phyloP scores from a whole-genome alignment of 768 basidiomycete species.

The Hygrophorus pudorinus region DNA sequence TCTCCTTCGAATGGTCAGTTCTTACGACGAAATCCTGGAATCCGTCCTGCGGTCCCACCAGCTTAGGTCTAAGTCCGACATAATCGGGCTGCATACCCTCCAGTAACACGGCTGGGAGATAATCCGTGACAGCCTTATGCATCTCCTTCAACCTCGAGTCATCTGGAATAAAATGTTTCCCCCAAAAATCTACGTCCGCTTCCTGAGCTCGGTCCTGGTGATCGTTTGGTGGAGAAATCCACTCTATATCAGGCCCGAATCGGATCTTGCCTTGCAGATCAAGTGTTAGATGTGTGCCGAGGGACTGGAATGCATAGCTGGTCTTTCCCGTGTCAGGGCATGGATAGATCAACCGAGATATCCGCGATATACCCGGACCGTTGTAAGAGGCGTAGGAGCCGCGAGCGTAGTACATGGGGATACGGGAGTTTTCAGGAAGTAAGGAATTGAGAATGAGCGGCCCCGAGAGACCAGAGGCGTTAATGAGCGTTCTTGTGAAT shows the following conservation, averaged over 20 bases:
- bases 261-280: constrained; percentile 76
- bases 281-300: constrained; percentile 89
- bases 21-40: constrained; percentile 83
- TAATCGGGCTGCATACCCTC: constrained; percentile 73
- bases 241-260: constrained; percentile 92
- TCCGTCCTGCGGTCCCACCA: constrained; percentile 60
- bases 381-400: constrained; percentile 86
- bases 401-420: constrained; percentile 72
- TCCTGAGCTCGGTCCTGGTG: constrained; percentile 21
- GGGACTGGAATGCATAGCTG: constrained; percentile 62
- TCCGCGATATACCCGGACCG: constrained; percentile 59
- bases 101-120: constrained; percentile 53
- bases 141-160: constrained; percentile 55
- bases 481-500: constrained; percentile 68
- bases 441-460: constrained; percentile 64
- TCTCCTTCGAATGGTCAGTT: constrained; percentile 42
- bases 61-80: constrained; percentile 79
- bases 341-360: constrained; percentile 83
- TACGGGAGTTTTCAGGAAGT: constrained; percentile 40
- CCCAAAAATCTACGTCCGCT: constrained; percentile 63
- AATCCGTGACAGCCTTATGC: constrained; percentile 59
- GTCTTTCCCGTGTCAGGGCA: constrained; percentile 61
- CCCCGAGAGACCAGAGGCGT: constrained; percentile 70
- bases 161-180: constrained; percentile 48
- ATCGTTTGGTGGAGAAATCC: constrained; percentile 51